Evolutionary conservation across 306 rosid genomes (phyloP), one percentile per base, ranked within the genome.

Genomic region (Mimosa pudica): DNA sequence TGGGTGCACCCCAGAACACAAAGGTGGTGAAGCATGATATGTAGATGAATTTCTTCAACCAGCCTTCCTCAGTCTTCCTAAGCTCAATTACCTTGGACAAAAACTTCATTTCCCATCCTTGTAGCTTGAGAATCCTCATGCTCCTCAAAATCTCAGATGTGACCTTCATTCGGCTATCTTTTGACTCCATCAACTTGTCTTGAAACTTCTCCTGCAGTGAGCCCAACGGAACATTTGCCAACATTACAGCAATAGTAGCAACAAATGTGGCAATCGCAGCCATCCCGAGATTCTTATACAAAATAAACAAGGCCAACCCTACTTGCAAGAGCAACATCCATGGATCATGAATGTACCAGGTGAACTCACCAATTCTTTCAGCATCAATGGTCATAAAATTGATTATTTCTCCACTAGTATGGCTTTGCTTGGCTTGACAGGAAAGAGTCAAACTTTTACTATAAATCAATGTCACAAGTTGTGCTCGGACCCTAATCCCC

Each of bases 21-120:
- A 88, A 90, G 1, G 75, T 6, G 10, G 85, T 80, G 54, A 82
- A 38, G 49, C 86, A 83, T 17, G 11, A 2, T 54, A 82, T 84
- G 46, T 88, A 88, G 18, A 82, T 14, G 76, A 3, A 90, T 64
- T 67, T 88, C 54, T 24, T 87, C 75, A 90, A 75, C 88, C 89
- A 90, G 6, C 87, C 80, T 57, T 79, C 66, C 70, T 90, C 92
- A 0, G 64, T 55, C 36, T 74, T 69, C 78, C 94, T 85, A 7
- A 85, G 82, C 57, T 80, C 84, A 6, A 62, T 75, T 64, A 88
- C 76, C 75, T 78, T 88, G 0, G 88, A 80, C 24, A 84, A 71
- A 67, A 90, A 90, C 85, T 85, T 90, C 89, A 85, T 88, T 73
- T 90, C 94, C 94, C 94, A 90, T 74, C 88, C 92, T 75, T 88